Conservation (phyloP, 2,329 filamentous ascomycete genomes). For the Bisporella sp. region DNA sequence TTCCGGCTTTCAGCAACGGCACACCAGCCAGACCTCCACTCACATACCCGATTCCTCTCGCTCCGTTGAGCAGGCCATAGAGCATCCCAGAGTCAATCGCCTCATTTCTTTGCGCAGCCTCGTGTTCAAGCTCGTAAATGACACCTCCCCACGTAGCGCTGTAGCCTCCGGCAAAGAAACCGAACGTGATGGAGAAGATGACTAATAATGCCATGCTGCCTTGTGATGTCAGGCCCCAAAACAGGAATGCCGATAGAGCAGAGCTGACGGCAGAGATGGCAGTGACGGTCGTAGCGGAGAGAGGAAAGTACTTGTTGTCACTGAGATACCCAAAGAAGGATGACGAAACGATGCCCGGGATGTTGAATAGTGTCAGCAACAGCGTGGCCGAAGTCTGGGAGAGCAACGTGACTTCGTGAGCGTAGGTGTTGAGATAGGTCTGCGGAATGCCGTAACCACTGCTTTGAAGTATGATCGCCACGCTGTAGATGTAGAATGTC, state of each 20-base stretch:
- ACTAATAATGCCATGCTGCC: constrained; percentile 39
- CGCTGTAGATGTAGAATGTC: constrained; percentile 52
- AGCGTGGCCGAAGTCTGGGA: constrained; percentile 39
- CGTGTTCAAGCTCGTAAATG: constrained; percentile 43
- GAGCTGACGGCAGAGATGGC: constrained; percentile 44
- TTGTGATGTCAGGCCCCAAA: constrained; percentile 46
- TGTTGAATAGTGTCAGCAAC: constrained; percentile 44
- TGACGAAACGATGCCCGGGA: constrained; percentile 41
- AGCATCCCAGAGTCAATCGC: constrained; percentile 44
- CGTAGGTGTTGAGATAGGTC: constrained; percentile 50
- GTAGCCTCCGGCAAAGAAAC: constrained; percentile 53
- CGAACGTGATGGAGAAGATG: constrained; percentile 46
- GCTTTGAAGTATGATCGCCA: constrained; percentile 50
- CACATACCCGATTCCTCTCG: constrained; percentile 44
- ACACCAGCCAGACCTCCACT: constrained; percentile 39
- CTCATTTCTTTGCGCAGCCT: constrained; percentile 41
- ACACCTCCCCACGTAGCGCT: constrained; percentile 45
- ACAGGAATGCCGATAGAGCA: constrained; percentile 41
- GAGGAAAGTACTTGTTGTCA: constrained; percentile 34
- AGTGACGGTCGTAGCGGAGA: constrained; percentile 39
- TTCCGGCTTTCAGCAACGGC: constrained; percentile 35
- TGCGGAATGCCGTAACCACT: constrained; percentile 54
- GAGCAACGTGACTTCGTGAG: constrained; percentile 35
- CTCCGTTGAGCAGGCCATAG: constrained; percentile 44
- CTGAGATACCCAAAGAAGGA: constrained; percentile 43